Base-by-base conservation (phyloP, 768 basidiomycete species). In the Suillus fuscotomentosus region DNA sequence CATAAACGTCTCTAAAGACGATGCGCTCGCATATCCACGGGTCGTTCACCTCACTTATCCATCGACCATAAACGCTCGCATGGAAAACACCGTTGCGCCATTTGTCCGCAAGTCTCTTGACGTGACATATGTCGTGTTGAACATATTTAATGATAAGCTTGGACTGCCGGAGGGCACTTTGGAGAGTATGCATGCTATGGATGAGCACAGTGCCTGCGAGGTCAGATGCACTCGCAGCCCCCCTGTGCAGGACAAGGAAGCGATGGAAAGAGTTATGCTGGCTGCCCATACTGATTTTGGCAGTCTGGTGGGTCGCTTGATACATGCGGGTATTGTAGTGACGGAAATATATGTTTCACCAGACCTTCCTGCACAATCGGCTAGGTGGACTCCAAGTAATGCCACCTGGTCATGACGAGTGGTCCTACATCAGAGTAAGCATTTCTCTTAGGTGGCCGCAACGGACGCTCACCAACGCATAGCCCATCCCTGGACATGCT, bases 221-320 rank as follows among this genome's bases (percentile, higher is more conserved):
- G 76, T 84, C 0, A 78, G 89, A 14, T 70, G 84, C 13, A 86
- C 85, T 66, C 84, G 75, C 69, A 84, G 79, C 38, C 82, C 85
- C 1, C 81, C 80, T 1, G 76, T 71, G 62, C 72, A 75, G 4
- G 68, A 67, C 0, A 71, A 74, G 20, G 39, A 54, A 4, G 14
- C 65, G 9, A 71, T 72, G 8, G 75, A 79, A 7, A 80, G 74
- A 54, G 76, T 79, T n/a, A 77, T 79, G 0, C 71, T 89, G n/a
- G 88, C 88, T 22, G 83, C 85, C 2, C 90, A 91, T 70, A 89
- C 88, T 3, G 89, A 90, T 72, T 90, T 90, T 66, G 88, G 89
- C n/a, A 86, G 86, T n/a, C 71, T 90, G 63, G 88, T 88, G 67
- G 70, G 83, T 50, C 10, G 14, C 54, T 36, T n/a, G 62, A 24